phyloP scores from a whole-genome alignment of 2,329 filamentous ascomycete species.

The Aspergillus aculeatinus region DNA sequence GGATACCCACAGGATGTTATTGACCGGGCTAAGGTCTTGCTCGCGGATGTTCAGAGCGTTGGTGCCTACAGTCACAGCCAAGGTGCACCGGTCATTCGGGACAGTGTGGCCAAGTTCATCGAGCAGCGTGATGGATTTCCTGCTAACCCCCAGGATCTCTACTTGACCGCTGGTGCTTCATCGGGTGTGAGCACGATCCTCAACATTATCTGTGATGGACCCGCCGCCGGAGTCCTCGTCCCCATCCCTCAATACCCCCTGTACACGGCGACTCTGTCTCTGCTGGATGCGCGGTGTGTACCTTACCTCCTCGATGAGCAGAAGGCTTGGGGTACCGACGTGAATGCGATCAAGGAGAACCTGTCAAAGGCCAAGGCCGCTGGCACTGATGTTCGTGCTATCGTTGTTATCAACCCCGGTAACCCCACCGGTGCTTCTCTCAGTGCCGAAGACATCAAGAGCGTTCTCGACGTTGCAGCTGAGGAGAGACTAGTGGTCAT shows the following conservation, averaged over 20 bases:
- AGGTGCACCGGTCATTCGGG: conserved; percentile 79
- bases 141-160: conserved; percentile 76
- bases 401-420: conserved; percentile 97
- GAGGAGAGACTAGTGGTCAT: conserved; percentile 84
- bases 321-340: conserved; percentile 81
- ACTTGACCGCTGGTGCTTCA: conserved; percentile 87
- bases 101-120: conserved; percentile 90
- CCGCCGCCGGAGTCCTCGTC: conserved; percentile 79
- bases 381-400: conserved; percentile 83
- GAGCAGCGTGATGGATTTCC: conserved; percentile 89
- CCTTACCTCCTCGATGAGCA: conserved; percentile 92
- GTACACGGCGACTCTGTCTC: conserved; percentile 86
- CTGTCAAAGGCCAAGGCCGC: conserved; percentile 72
- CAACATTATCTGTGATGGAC: conserved; percentile 77
- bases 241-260: conserved; percentile 98
- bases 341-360: conserved; percentile 71
- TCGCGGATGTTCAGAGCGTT: conserved; percentile 83
- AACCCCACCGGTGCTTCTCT: conserved; percentile 94
- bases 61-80: conserved; percentile 96
- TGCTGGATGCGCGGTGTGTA: conserved; percentile 82
- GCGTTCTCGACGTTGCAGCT: conserved; percentile 82
- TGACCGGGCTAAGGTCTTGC: conserved; percentile 74
- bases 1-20: conserved; percentile 91
- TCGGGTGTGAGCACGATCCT: conserved; percentile 93
- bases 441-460: conserved; percentile 72